Base-by-base conservation (phyloP, 1,139 yeast species). In the Suhomyces chickasaworum region DNA sequence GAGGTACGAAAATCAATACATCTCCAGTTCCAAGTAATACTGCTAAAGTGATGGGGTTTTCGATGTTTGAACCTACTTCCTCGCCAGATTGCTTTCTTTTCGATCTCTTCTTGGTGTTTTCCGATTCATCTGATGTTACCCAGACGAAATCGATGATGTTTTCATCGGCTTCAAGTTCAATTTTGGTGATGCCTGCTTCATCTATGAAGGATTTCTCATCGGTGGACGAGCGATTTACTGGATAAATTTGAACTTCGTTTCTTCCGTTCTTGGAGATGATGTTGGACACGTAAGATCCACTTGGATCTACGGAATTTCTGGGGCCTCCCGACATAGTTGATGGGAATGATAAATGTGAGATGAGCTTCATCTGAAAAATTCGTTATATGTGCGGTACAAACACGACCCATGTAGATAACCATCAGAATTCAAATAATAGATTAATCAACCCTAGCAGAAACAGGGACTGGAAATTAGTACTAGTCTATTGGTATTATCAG, bases 1-100 rank as follows among this genome's bases (percentile, higher is more conserved):
- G 56, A 1, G 81, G 81, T 1, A 80, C 70, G 44, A 72, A 69
- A 7, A 75, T 58, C 42, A 71, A 59, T 18, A 77, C 59, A 40
- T 69, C 75, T 3, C 77, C 75, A 27, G 65, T 61, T 15, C 61
- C 61, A 21, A 73, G 59, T 10, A 69, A 61, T 32, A 75, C 76
- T 0, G 68, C 71, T 42, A 77, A 59, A 13, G 41, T 44, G 20
- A 42, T 44, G 3, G 44, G 16, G 8, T 10, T 13, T 1, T 41
- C 37, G 21, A 35, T 50, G 13, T 33, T 29, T 7, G 17, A 37
- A 39, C 16, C 29, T 9, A 25, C 40, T 7, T 45, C 44, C 7
- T 41, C 48, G 13, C 49, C 51, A 16, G 46, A 48, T 23, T 47
- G 45, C 27, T 36, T 56, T 46, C 59, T 59, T 39, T 54, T 58